Conservation (phyloP, 2,329 filamentous ascomycete species). For the Rachicladosporium sp. region DNA sequence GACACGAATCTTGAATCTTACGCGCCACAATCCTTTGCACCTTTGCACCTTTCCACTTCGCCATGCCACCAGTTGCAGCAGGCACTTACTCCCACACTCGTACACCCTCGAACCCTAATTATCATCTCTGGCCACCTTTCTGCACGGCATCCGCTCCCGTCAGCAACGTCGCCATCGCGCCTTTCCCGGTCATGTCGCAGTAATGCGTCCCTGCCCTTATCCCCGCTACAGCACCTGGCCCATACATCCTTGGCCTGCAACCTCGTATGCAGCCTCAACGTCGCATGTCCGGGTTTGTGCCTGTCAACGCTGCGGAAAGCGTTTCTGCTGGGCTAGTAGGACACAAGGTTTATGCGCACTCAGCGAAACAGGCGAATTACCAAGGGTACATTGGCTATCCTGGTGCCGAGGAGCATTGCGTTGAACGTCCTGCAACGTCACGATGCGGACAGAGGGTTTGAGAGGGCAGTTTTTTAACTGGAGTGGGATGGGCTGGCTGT, state of each 20-base stretch:
- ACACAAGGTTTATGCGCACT: no score
- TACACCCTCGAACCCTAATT: slow-evolving; percentile 10
- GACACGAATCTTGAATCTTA: slow-evolving; percentile 31
- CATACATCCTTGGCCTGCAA: slow-evolving; percentile 15
- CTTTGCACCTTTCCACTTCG: slow-evolving; percentile 1
- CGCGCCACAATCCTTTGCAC: slow-evolving; percentile 6
- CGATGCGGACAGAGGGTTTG: no score
- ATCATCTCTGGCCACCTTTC: no score
- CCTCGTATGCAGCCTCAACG: slow-evolving; percentile 18
- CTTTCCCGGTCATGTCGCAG: slow-evolving; percentile 20
- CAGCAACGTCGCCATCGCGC: slow-evolving; percentile 19
- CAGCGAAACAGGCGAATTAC: no score
- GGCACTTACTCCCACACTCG: slow-evolving; percentile 10
- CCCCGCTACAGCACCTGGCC: slow-evolving; percentile 6
- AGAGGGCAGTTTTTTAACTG: no score
- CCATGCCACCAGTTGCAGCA: slow-evolving; percentile 1
- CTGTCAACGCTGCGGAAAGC: no score
- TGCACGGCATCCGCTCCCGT: slow-evolving; percentile 17
- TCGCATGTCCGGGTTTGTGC: no score
- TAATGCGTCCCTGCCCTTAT: slow-evolving; percentile 7
- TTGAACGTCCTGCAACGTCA: no score
- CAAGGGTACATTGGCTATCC: no score
- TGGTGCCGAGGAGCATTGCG: no score
- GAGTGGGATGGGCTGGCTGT: no score
- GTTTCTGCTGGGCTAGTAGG: no score